Conservation (phyloP, 1,139 yeast genomes). For the Kazachstania sp. region DNA sequence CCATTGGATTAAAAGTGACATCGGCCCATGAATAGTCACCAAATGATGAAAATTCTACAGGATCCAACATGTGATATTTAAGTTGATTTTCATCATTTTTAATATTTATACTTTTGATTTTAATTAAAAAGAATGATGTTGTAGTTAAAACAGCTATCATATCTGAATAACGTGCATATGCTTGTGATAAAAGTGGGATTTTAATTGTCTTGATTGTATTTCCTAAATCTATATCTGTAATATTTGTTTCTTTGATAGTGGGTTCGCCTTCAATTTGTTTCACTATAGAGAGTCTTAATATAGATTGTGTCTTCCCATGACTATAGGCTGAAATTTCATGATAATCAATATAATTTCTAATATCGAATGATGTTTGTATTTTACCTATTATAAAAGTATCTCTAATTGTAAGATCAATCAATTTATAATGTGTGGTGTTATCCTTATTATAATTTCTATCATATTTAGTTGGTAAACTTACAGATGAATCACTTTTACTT, state of each 20-base stretch:
- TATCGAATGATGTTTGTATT: conserved; percentile 21
- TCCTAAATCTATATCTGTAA: conserved; percentile 13
- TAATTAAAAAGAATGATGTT: conserved; percentile 18
- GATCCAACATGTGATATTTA: conserved; percentile 12
- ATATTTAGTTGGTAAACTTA: not conserved
- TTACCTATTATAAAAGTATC: conserved; percentile 12
- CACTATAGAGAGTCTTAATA: conserved; percentile 9
- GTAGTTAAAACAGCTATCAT: conserved; percentile 24
- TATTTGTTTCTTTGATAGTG: conserved; percentile 1
- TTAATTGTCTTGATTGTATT: conserved; percentile 23
- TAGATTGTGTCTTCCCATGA: conserved; percentile 17
- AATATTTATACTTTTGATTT: conserved; percentile 15
- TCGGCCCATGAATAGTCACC: conserved; percentile 39
- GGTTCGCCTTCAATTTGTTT: not conserved
- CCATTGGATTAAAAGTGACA: conserved; percentile 38
- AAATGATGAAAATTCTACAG: conserved; percentile 17
- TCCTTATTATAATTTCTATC: too few species aligned
- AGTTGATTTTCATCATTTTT: conserved; percentile 8
- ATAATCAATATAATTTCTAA: conserved; percentile 18
- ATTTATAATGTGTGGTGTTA: not conserved
- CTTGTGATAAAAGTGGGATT: conserved; percentile 17
- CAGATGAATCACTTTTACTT: conserved; percentile 2
- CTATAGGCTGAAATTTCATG: conserved; percentile 17
- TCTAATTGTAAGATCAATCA: conserved; percentile 12
- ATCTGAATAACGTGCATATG: conserved; percentile 20